Evolutionary conservation across 2,329 filamentous ascomycete genomes (phyloP).

Genomic region (Fusarium sp.): DNA sequence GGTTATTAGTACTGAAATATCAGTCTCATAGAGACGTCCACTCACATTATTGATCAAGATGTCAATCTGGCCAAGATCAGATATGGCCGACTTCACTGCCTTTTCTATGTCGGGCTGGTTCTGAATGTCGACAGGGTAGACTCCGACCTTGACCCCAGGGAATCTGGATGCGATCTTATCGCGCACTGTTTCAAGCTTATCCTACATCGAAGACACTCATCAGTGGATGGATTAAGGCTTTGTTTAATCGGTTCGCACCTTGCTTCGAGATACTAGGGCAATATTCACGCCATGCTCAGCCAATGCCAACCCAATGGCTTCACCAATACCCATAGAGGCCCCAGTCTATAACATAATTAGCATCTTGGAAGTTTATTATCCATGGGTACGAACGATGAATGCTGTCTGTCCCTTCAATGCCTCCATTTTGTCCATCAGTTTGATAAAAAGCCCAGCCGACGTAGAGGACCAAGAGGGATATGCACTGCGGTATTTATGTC

Average conservation of each 20-base stretch:
- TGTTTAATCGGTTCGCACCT: neutral
- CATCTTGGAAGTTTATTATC: rapidly evolving
- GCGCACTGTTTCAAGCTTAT: neutral
- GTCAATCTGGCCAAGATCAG: slow-evolving; percentile 18
- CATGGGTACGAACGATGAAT: neutral
- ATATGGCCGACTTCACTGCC: neutral
- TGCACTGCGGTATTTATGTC: neutral
- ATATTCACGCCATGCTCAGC: neutral
- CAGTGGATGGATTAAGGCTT: rapidly evolving
- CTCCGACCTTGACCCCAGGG: neutral
- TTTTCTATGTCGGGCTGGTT: neutral
- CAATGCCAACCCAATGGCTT: neutral
- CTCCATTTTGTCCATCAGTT: neutral
- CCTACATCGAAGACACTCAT: neutral
- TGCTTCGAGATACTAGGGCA: neutral
- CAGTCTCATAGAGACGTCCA: rapidly evolving
- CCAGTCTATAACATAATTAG: neutral
- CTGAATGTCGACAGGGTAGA: neutral
- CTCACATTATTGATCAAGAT: slow-evolving; percentile 27
- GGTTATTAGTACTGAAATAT: rapidly evolving
- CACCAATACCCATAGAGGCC: slow-evolving; percentile 19
- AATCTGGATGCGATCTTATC: neutral
- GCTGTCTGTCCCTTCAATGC: neutral
- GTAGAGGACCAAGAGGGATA: rapidly evolving
- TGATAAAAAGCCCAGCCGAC: rapidly evolving